Conservation (phyloP, 2,329 filamentous ascomycete species). For the Talaromyces atroroseus region DNA sequence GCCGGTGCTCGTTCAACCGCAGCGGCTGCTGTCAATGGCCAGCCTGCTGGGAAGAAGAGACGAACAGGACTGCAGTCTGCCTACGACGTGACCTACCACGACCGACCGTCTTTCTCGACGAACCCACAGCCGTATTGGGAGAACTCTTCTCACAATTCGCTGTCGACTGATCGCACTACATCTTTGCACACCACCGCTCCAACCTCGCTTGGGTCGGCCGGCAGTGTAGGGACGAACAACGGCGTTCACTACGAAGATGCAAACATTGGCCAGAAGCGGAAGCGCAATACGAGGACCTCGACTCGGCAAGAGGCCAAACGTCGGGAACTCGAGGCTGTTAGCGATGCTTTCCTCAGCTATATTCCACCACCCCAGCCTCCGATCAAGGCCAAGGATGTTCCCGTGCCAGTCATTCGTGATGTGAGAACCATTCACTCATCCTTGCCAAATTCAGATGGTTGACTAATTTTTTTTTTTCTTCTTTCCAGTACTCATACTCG, state of each 20-base stretch:
- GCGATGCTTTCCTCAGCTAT: constrained; percentile 71
- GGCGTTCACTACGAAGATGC: constrained; percentile 62
- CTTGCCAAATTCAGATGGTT: not conserved
- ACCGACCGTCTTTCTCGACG: constrained; percentile 65
- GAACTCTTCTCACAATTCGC: constrained; percentile 62
- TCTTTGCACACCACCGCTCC: constrained; percentile 83
- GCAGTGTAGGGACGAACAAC: constrained; percentile 46
- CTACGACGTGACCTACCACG: constrained; percentile 69
- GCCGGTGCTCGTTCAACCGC: constrained; percentile 21
- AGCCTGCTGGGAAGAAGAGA: constrained; percentile 62
- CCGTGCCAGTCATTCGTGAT: constrained; percentile 55
- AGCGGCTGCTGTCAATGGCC: constrained; percentile 23
- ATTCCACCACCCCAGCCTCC: constrained; percentile 80
- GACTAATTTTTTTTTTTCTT: constrained; percentile 5
- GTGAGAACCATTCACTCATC: constrained; percentile 38
- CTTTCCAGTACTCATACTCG: constrained; percentile 39
- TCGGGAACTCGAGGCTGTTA: constrained; percentile 64
- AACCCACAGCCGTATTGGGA: constrained; percentile 65
- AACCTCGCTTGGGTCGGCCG: constrained; percentile 71
- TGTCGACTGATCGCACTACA: constrained; percentile 77
- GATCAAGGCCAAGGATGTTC: constrained; percentile 80
- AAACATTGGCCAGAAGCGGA: constrained; percentile 77
- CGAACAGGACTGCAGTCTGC: constrained; percentile 58
- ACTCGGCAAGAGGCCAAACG: constrained; percentile 76
- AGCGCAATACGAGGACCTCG: constrained; percentile 73